Conservation (phyloP, 257 asterid species). For the Eustoma russellianum region DNA sequence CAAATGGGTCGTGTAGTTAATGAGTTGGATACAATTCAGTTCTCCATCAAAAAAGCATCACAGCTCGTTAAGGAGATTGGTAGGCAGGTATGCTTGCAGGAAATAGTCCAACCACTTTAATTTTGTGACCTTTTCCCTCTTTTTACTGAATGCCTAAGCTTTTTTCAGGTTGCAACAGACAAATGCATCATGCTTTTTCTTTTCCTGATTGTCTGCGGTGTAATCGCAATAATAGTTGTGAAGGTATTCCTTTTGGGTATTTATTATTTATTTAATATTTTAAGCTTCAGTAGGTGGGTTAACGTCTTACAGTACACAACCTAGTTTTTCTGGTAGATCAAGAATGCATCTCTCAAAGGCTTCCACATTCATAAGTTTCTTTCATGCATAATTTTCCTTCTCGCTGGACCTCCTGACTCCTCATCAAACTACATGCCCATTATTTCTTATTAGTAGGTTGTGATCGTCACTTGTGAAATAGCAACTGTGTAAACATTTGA, state of each 20-base stretch:
- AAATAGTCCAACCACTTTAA: conserved; percentile 1
- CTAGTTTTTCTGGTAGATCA: background rate
- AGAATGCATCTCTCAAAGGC: background rate
- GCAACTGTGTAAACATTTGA: no score
- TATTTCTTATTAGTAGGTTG: no score
- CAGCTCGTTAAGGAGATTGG: conserved; percentile 99
- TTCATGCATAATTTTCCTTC: no score
- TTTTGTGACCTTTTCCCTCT: background rate
- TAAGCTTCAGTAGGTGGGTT: no score
- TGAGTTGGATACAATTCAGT: conserved; percentile 91
- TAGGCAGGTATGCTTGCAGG: conserved; percentile 53
- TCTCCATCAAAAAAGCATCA: conserved; percentile 89
- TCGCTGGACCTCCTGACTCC: no score
- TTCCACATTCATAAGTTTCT: no score
- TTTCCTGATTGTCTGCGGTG: conserved; percentile 80
- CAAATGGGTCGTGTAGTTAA: conserved; percentile 99
- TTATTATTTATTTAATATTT: no score
- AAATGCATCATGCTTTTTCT: conserved; percentile 93
- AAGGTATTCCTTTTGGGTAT: conserved; percentile 36
- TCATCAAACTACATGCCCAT: no score
- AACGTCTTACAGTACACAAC: background rate
- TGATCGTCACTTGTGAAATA: no score
- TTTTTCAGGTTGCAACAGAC: conserved; percentile 89
- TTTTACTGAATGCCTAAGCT: conserved; percentile 6
- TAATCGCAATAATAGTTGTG: conserved; percentile 72